Evolutionary conservation across 2,329 filamentous ascomycete genomes (phyloP).

Genomic region (Pseudogymnoascus verrucosus): DNA sequence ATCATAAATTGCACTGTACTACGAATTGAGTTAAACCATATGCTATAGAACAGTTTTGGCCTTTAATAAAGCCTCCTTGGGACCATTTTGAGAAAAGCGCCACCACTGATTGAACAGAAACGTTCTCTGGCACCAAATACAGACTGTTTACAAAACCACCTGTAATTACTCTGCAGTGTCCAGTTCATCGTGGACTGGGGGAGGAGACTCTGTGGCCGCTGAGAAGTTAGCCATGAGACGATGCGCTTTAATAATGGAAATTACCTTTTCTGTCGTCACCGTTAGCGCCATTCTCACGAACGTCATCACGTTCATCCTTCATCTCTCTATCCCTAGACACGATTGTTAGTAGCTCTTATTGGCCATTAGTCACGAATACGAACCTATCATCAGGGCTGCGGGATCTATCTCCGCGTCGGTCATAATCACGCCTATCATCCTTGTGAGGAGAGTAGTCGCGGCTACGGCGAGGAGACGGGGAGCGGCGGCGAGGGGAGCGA

Average conservation of each 20-base stretch:
- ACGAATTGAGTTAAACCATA: neutral
- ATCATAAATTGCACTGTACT: slow-evolving; percentile 1
- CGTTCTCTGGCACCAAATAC: neutral
- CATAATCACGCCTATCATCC: slow-evolving; percentile 75
- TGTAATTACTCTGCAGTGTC: slow-evolving; percentile 72
- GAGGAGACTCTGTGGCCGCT: slow-evolving; percentile 63
- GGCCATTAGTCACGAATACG: slow-evolving; percentile 9
- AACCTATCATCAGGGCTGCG: slow-evolving; percentile 60
- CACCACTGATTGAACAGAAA: neutral
- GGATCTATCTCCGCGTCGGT: slow-evolving; percentile 66
- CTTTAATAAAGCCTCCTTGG: neutral
- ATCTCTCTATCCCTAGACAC: slow-evolving; percentile 34
- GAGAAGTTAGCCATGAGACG: neutral
- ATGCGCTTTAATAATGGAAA: slow-evolving; percentile 20
- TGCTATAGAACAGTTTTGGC: neutral
- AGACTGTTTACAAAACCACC: neutral
- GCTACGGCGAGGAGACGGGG: slow-evolving; percentile 47
- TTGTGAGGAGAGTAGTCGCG: slow-evolving; percentile 78
- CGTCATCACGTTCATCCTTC: slow-evolving; percentile 53
- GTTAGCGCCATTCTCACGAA: slow-evolving; percentile 70
- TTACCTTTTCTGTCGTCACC: slow-evolving; percentile 87
- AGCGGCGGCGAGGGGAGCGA: slow-evolving; percentile 57
- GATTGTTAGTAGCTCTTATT: neutral
- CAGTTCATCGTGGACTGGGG: slow-evolving; percentile 84
- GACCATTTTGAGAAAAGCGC: neutral